phyloP scores from a whole-genome alignment of 208 protist species.

The Crithidia thermophila region DNA sequence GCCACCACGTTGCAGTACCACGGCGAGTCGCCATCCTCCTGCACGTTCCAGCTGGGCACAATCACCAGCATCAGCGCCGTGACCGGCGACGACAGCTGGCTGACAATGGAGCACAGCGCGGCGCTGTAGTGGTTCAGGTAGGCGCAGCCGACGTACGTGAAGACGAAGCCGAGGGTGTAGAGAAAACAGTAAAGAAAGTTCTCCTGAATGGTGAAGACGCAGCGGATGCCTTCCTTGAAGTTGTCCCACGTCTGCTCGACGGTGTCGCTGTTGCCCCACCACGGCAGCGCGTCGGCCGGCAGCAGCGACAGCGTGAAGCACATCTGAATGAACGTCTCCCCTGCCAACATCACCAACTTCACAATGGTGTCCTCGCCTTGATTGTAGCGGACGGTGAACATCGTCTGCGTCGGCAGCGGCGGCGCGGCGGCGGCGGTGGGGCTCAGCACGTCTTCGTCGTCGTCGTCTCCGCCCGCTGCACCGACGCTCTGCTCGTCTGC shows the following conservation, averaged over 20 bases:
- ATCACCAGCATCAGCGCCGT: constrained; percentile 78
- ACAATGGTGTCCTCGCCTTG: constrained; percentile 79
- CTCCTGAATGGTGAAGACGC: constrained; percentile 56
- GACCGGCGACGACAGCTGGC: constrained; percentile 74
- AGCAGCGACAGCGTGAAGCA: constrained; percentile 64
- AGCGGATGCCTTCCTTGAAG: constrained; percentile 65
- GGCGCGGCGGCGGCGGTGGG: constrained; percentile 7
- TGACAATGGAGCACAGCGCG: constrained; percentile 80
- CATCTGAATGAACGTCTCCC: constrained; percentile 65
- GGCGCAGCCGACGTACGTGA: constrained; percentile 73
- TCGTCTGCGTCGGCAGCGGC: constrained; percentile 28
- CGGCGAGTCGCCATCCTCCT: constrained; percentile 51
- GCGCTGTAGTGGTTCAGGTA: constrained; percentile 91
- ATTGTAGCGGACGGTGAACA: constrained; percentile 44
- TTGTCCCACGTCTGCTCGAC: constrained; percentile 67
- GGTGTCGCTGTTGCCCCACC: constrained; percentile 67
- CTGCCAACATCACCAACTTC: constrained; percentile 82
- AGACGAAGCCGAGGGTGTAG: constrained; percentile 79
- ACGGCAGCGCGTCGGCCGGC: constrained; percentile 79
- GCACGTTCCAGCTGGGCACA: constrained; percentile 70
- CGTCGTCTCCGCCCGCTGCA: constrained; percentile 13
- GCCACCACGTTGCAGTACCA: constrained; percentile 78
- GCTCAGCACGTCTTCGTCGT: constrained; percentile 16
- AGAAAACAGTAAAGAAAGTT: constrained; percentile 77
- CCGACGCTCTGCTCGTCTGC: too few species aligned